These are phyloP conservation scores for Macrophomina tecta DNA, from an alignment of 2,329 filamentous ascomycete genomes.

Conservation along the genomic window DNA sequence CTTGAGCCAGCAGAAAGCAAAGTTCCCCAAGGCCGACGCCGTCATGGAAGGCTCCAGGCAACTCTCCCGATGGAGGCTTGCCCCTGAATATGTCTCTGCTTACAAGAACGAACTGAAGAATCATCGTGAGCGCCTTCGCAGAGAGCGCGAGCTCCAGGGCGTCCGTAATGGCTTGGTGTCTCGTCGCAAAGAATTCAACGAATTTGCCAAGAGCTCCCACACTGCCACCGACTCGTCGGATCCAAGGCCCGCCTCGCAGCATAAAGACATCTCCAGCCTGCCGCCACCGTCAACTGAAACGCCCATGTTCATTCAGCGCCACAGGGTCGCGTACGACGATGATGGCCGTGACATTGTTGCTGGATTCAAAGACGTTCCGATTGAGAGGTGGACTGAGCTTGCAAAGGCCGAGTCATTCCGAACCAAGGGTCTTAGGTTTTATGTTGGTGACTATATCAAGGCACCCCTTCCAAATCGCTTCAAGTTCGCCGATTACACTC, in stretches of 20 bases:
- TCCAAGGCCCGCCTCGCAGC: neutral
- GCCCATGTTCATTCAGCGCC: conserved; percentile 18
- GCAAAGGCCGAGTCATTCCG: neutral
- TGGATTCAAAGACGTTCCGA: conserved; percentile 7
- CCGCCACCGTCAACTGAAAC: neutral
- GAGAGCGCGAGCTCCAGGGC: neutral
- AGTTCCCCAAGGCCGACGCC: conserved; percentile 11
- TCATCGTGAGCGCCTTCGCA: neutral
- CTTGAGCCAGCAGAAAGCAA: conserved; percentile 17
- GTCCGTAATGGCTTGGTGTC: neutral
- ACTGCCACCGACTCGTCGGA: neutral
- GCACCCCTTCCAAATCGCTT: conserved; percentile 16
- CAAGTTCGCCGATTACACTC: conserved; percentile 20
- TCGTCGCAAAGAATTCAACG: conserved; percentile 8
- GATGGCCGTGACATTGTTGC: conserved; percentile 19
- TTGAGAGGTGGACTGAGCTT: conserved; percentile 16
- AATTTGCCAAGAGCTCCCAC: neutral
- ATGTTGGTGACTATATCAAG: conserved; percentile 18
- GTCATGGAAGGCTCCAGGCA: conserved; percentile 15
- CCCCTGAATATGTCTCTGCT: neutral
- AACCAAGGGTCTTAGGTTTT: neutral
- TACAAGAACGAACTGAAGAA: neutral
- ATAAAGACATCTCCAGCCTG: neutral
- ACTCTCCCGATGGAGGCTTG: conserved; percentile 12
- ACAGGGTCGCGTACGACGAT: conserved; percentile 15